Evolutionary conservation across 2,329 filamentous ascomycete species (phyloP).

Genomic region (Epichloe typhina): DNA sequence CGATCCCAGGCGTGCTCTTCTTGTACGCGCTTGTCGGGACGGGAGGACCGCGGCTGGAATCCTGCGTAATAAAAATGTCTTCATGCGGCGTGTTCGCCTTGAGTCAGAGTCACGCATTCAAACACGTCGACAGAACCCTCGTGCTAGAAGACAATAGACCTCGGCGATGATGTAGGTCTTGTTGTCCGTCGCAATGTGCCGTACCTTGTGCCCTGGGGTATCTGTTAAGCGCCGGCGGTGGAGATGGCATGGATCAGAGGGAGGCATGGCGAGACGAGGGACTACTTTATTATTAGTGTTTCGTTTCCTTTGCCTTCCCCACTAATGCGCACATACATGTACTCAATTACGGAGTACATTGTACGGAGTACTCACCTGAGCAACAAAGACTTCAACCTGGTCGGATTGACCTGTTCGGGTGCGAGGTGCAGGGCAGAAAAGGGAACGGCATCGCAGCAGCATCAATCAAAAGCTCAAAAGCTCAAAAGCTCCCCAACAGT

Average conservation of each 20-base stretch:
- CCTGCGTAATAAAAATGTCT: background rate
- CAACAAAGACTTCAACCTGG: too few species aligned
- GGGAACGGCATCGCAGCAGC: too few species aligned
- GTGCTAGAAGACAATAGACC: background rate
- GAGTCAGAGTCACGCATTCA: background rate
- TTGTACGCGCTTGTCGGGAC: background rate
- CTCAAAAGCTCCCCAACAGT: too few species aligned
- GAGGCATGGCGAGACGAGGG: background rate
- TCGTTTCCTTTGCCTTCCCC: constrained; percentile 5
- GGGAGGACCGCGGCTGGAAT: background rate
- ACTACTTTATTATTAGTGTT: background rate
- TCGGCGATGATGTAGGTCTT: background rate
- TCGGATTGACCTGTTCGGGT: too few species aligned
- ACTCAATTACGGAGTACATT: too few species aligned
- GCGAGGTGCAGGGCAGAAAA: too few species aligned
- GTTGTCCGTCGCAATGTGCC: background rate
- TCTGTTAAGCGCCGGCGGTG: background rate
- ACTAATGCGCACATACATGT: background rate
- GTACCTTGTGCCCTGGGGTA: background rate
- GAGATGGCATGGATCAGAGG: constrained; percentile 1
- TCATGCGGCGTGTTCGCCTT: background rate
- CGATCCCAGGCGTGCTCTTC: background rate
- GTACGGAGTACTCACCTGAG: too few species aligned
- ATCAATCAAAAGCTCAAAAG: too few species aligned
- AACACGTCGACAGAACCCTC: background rate